Evolutionary conservation across 352 stramenopile genomes (phyloP).

Genomic region (Globisporangium rhizosaccharum): DNA sequence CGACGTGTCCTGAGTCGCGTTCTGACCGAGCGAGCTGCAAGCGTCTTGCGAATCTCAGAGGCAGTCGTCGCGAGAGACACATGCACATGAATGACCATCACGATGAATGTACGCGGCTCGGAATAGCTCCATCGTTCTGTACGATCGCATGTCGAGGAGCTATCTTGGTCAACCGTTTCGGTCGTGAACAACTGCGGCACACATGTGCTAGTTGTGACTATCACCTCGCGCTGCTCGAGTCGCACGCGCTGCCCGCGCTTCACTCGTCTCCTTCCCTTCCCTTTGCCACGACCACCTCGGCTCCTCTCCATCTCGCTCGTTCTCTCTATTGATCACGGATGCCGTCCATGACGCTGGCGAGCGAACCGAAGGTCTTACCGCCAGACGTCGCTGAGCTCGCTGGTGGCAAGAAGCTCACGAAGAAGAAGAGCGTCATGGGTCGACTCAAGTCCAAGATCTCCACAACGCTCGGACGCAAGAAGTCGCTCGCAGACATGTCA

Average conservation of each 20-base stretch:
- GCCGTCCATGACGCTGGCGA: not conserved
- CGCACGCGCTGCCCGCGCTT: not conserved
- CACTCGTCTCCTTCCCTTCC: not conserved
- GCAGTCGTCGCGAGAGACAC: no score
- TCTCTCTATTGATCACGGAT: constrained; percentile 5
- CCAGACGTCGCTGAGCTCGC: constrained; percentile 18
- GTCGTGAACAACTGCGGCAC: no score
- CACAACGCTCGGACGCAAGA: constrained; percentile 41
- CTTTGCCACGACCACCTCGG: not conserved
- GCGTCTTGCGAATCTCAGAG: no score
- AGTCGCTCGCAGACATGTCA: constrained; percentile 19
- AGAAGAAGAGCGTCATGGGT: constrained; percentile 59
- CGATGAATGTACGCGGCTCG: no score
- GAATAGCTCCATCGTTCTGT: no score
- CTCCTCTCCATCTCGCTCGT: not conserved
- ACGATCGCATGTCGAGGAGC: no score
- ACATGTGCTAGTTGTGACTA: no score
- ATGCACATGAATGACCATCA: no score
- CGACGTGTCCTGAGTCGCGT: no score
- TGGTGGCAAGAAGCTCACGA: constrained; percentile 24
- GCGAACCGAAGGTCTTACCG: constrained; percentile 1
- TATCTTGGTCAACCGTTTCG: no score
- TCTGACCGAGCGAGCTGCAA: not conserved
- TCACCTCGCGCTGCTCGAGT: not conserved
- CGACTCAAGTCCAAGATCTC: constrained; percentile 65